phyloP scores from a whole-genome alignment of 768 basidiomycete genomes.

The Coprinopsis sp. region DNA sequence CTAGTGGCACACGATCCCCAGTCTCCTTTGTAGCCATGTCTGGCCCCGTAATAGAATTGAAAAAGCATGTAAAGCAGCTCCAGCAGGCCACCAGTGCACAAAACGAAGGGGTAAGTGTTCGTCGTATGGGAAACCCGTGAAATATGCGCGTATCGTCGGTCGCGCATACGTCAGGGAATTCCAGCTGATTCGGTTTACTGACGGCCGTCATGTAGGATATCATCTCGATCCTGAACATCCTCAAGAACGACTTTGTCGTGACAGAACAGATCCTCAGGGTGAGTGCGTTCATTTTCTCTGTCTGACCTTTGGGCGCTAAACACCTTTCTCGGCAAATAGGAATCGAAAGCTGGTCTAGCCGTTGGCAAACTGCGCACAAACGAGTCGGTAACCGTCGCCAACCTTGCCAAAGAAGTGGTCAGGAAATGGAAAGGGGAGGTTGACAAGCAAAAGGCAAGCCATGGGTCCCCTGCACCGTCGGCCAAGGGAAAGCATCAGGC shows the following conservation, averaged over 20 bases:
- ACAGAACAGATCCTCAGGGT: slow-evolving; percentile 75
- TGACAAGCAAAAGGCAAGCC: slow-evolving; percentile 46
- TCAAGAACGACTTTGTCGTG: slow-evolving; percentile 65
- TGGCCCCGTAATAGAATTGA: slow-evolving; percentile 52
- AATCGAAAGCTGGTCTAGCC: slow-evolving; percentile 88
- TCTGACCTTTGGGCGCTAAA: slow-evolving; percentile 17
- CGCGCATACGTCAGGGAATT: no score
- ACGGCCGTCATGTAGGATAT: slow-evolving; percentile 47
- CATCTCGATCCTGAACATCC: slow-evolving; percentile 49
- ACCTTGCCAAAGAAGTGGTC: slow-evolving; percentile 86
- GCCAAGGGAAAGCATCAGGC: neutral
- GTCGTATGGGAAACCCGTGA: no score
- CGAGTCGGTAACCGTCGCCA: slow-evolving; percentile 64
- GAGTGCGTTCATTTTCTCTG: slow-evolving; percentile 38
- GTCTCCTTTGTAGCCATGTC: slow-evolving; percentile 4
- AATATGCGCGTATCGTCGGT: no score
- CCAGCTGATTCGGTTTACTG: neutral
- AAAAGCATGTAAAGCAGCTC: slow-evolving; percentile 76
- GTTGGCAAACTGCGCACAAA: slow-evolving; percentile 86
- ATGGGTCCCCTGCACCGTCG: neutral
- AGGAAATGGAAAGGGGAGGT: slow-evolving; percentile 90
- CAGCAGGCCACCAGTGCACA: slow-evolving; percentile 47
- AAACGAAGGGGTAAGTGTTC: slow-evolving; percentile 23
- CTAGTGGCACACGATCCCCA: neutral
- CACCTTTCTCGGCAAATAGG: slow-evolving; percentile 43